phyloP scores from a whole-genome alignment of 495 filamentous ascomycete species.

The Podospora pseudoanserina region DNA sequence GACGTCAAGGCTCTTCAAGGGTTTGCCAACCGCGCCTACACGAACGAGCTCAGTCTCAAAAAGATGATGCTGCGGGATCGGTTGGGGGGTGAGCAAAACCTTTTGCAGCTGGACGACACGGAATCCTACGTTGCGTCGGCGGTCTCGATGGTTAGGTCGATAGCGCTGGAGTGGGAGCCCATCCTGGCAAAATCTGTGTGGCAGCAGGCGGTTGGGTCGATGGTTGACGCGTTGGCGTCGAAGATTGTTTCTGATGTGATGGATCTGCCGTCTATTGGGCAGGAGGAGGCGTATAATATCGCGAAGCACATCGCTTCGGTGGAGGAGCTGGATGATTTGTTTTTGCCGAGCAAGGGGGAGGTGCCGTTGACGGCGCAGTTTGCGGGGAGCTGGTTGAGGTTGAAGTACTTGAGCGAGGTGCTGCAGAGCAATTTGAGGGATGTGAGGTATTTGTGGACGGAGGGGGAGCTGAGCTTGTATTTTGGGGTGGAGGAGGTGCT shows the following conservation, averaged over 20 bases:
- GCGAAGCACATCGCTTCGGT: slow-evolving; percentile 67
- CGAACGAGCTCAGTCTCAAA: slow-evolving; percentile 81
- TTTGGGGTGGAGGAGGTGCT: slow-evolving; percentile 81
- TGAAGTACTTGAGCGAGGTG: slow-evolving; percentile 85
- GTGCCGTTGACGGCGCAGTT: slow-evolving; percentile 74
- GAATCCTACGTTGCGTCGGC: slow-evolving; percentile 68
- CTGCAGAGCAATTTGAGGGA: slow-evolving; percentile 86
- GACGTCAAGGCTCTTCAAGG: slow-evolving; percentile 70
- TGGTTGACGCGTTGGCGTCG: slow-evolving; percentile 73
- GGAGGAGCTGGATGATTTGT: slow-evolving; percentile 68
- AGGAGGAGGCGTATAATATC: slow-evolving; percentile 77
- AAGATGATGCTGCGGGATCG: slow-evolving; percentile 79
- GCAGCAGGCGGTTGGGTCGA: slow-evolving; percentile 77
- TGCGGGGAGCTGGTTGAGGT: slow-evolving; percentile 77
- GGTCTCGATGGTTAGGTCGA: slow-evolving; percentile 61
- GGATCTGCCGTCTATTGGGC: slow-evolving; percentile 81
- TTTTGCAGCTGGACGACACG: slow-evolving; percentile 56
- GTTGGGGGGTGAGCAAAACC: slow-evolving; percentile 62
- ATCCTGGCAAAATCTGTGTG: slow-evolving; percentile 79
- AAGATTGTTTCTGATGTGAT: slow-evolving; percentile 83
- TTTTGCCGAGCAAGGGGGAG: slow-evolving; percentile 56
- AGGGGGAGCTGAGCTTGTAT: slow-evolving; percentile 78
- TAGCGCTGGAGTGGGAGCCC: slow-evolving; percentile 71
- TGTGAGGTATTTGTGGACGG: slow-evolving; percentile 82
- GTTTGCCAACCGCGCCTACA: slow-evolving; percentile 81